Evolutionary conservation across 2,329 filamentous ascomycete species (phyloP).

Genomic region (Colletotrichum viniferum): DNA sequence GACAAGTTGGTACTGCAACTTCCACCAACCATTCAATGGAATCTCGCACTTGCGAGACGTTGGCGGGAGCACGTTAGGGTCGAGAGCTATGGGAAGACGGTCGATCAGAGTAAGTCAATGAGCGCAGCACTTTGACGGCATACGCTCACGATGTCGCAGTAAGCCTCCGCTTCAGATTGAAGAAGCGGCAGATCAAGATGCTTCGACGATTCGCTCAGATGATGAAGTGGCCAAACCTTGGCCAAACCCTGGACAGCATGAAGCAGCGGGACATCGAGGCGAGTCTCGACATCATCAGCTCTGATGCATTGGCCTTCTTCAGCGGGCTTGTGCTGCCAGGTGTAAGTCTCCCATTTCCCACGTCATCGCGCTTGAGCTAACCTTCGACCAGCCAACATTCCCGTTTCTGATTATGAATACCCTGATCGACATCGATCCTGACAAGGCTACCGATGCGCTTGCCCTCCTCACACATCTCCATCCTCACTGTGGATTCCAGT

Average conservation of each 20-base stretch:
- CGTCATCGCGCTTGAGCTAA: neutral
- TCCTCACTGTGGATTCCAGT: conserved; percentile 76
- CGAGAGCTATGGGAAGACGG: conserved; percentile 59
- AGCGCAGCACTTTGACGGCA: neutral
- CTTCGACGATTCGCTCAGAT: conserved; percentile 71
- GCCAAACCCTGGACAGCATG: conserved; percentile 66
- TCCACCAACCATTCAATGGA: conserved; percentile 74
- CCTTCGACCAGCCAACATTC: conserved; percentile 53
- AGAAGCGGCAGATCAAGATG: conserved; percentile 71
- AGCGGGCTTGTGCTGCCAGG: conserved; percentile 76
- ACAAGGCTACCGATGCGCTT: conserved; percentile 67
- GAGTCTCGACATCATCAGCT: conserved; percentile 64
- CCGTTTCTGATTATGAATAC: conserved; percentile 82
- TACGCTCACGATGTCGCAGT: conserved; percentile 39
- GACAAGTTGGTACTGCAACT: conserved; percentile 68
- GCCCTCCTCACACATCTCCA: conserved; percentile 71
- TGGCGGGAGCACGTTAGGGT: conserved; percentile 76
- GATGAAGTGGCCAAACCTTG: conserved; percentile 80
- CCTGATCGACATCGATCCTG: conserved; percentile 75
- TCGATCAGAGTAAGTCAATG: conserved; percentile 51
- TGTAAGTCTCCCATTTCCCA: conserved; percentile 41
- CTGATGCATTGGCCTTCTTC: conserved; percentile 79
- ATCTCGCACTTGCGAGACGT: conserved; percentile 72
- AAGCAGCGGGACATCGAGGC: conserved; percentile 63
- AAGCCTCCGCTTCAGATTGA: conserved; percentile 67